phyloP scores from a whole-genome alignment of 495 filamentous ascomycete species.

The Bathelium albidoporum region DNA sequence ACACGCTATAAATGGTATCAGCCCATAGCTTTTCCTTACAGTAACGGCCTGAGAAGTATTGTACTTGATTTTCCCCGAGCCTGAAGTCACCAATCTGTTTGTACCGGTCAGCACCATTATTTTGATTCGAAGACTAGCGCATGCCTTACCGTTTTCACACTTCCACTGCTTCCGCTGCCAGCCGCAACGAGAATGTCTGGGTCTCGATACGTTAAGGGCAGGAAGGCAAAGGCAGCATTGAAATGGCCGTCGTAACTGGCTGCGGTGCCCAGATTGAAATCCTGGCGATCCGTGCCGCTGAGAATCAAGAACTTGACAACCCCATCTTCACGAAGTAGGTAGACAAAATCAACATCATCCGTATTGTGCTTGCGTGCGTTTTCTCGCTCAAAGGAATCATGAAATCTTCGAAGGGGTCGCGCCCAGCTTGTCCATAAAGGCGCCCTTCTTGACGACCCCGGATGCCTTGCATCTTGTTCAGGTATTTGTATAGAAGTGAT shows the following conservation, averaged over 20 bases:
- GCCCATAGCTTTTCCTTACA: background rate
- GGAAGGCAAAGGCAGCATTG: conserved; percentile 54
- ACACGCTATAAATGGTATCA: conserved; percentile 6
- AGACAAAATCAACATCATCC: conserved; percentile 23
- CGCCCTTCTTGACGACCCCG: conserved; percentile 13
- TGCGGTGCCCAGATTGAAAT: conserved; percentile 27
- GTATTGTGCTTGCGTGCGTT: background rate
- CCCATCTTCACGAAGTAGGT: conserved; percentile 41
- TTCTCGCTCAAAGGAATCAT: background rate
- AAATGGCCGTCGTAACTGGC: conserved; percentile 53
- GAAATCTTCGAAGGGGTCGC: conserved; percentile 9
- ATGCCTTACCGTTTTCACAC: conserved; percentile 2
- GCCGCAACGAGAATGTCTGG: conserved; percentile 70
- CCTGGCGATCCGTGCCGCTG: conserved; percentile 34
- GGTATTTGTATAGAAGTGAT: background rate
- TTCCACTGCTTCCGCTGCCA: conserved; percentile 70
- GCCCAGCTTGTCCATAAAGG: conserved; percentile 31
- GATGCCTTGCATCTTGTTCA: background rate
- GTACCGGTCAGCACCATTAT: too few relatives aligned
- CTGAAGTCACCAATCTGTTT: background rate
- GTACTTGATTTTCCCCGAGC: background rate
- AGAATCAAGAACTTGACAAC: conserved; percentile 39
- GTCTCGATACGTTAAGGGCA: conserved; percentile 38
- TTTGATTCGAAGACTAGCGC: too few relatives aligned
- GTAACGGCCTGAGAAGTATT: background rate